Conservation (phyloP, 495 filamentous ascomycete species). For the Bacidia gigantensis region DNA sequence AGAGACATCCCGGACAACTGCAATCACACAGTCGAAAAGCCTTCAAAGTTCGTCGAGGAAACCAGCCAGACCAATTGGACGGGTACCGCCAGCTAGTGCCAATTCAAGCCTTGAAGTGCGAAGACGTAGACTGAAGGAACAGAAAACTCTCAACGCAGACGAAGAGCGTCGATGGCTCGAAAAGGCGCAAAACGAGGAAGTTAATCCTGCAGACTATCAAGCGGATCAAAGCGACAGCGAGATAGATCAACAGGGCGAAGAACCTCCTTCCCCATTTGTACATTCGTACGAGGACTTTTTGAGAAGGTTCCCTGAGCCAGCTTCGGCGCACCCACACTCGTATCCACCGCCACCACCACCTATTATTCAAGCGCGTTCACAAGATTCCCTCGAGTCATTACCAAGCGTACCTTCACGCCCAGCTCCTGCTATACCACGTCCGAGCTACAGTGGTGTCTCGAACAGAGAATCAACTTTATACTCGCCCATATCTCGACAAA, state of each 20-base stretch:
- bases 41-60: slow-evolving; percentile 24
- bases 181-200: slow-evolving; percentile 40
- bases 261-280: slow-evolving; percentile 33
- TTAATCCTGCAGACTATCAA: slow-evolving; percentile 31
- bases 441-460: slow-evolving; percentile 79
- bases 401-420: slow-evolving; percentile 47
- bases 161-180: slow-evolving; percentile 49
- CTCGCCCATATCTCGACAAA: slow-evolving; percentile 33
- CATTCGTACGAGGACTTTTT: slow-evolving; percentile 62
- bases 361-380: slow-evolving; percentile 26
- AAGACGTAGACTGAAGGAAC: slow-evolving; percentile 42
- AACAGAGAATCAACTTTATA: slow-evolving; percentile 43
- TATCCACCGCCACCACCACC: slow-evolving; percentile 26
- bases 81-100: slow-evolving; percentile 39
- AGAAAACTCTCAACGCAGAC: slow-evolving; percentile 45
- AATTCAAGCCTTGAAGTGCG: slow-evolving; percentile 39
- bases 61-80: slow-evolving; percentile 35
- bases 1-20: slow-evolving; percentile 39
- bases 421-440: slow-evolving; percentile 70
- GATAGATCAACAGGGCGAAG: slow-evolving; percentile 13
- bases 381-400: slow-evolving; percentile 25
- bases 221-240: slow-evolving; percentile 25
- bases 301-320: slow-evolving; percentile 65
- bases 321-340: slow-evolving; percentile 67
- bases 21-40: slow-evolving; percentile 34